Percentiles rank a stretch among this genome's conserved stretches.
phyloP scores from a whole-genome alignment of 2,329 filamentous ascomycete species.

The Hortaea sp. region DNA sequence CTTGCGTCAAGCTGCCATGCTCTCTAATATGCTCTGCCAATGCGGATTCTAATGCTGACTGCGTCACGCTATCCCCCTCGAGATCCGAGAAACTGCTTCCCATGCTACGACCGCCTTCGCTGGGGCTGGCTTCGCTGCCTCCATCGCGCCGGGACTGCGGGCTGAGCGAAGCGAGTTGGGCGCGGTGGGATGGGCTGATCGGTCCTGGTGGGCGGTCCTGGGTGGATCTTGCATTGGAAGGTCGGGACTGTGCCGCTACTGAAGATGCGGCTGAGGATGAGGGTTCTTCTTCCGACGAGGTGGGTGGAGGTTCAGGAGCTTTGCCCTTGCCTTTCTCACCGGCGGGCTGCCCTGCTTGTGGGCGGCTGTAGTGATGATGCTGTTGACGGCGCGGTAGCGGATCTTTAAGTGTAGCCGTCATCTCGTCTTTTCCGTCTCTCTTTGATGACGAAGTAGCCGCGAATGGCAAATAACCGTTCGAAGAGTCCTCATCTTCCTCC shows the following conservation, averaged over 20 bases:
- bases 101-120: slow-evolving; percentile 68
- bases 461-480: slow-evolving; percentile 33
- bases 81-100: slow-evolving; percentile 80
- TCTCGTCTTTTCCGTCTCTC: slow-evolving; percentile 10
- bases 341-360: not conserved
- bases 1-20: slow-evolving; percentile 14
- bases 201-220: slow-evolving; percentile 8
- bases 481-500: slow-evolving; percentile 42
- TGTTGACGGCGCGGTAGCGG: slow-evolving; percentile 2
- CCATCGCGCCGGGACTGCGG: slow-evolving; percentile 48
- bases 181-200: slow-evolving; percentile 45
- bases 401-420: slow-evolving; percentile 11
- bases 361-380: slow-evolving; percentile 1
- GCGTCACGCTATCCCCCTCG: slow-evolving; percentile 71
- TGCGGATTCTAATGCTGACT: slow-evolving; percentile 70
- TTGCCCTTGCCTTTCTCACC: slow-evolving; percentile 1
- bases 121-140: slow-evolving; percentile 23
- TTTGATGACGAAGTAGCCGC: slow-evolving; percentile 19
- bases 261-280: slow-evolving; percentile 39
- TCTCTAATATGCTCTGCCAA: slow-evolving; percentile 60
- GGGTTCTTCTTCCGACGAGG: slow-evolving; percentile 7
- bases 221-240: slow-evolving; percentile 9
- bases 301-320: slow-evolving; percentile 5
- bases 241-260: not conserved
- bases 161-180: slow-evolving; percentile 47